phyloP scores from a whole-genome alignment of 495 filamentous ascomycete genomes.

The Lindgomyces ingoldianus region DNA sequence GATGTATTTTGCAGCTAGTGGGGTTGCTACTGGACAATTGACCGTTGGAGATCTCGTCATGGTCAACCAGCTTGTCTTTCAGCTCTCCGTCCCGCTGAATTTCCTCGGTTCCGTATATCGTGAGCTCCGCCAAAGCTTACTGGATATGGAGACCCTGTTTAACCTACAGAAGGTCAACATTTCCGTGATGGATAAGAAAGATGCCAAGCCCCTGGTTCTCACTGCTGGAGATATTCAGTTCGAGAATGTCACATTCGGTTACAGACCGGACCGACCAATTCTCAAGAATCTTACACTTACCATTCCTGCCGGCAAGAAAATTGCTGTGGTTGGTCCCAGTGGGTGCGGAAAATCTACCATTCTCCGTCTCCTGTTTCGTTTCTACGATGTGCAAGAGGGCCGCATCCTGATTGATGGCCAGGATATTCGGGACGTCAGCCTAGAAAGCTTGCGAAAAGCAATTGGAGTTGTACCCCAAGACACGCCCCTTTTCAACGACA shows the following conservation, averaged over 20 bases:
- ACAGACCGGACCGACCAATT: slow-evolving; percentile 83
- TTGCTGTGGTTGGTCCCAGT: slow-evolving; percentile 91
- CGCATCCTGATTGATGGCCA: slow-evolving; percentile 91
- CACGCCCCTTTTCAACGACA: slow-evolving; percentile 94
- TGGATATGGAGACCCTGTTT: slow-evolving; percentile 99
- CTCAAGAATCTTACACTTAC: slow-evolving; percentile 80
- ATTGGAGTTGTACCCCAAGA: slow-evolving; percentile 98
- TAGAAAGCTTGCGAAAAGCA: slow-evolving; percentile 77
- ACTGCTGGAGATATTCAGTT: slow-evolving; percentile 86
- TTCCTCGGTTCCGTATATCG: slow-evolving; percentile 95
- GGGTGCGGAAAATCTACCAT: slow-evolving; percentile 97
- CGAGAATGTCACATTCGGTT: slow-evolving; percentile 94
- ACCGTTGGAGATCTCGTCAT: slow-evolving; percentile 97
- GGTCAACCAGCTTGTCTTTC: slow-evolving; percentile 98
- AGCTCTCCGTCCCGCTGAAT: slow-evolving; percentile 93
- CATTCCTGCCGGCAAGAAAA: slow-evolving; percentile 93
- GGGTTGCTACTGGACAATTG: slow-evolving; percentile 74
- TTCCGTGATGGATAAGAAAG: slow-evolving; percentile 70
- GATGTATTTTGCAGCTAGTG: slow-evolving; percentile 95
- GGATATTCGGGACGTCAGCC: slow-evolving; percentile 78
- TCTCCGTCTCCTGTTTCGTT: slow-evolving; percentile 86
- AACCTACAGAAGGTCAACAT: slow-evolving; percentile 98
- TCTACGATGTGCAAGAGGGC: slow-evolving; percentile 86
- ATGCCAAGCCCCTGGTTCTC: slow-evolving; percentile 71
- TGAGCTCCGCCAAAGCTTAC: slow-evolving; percentile 86